A percentile compares a stretch with the other conserved stretches of the same genome.
phyloP scores from a whole-genome alignment of 495 filamentous ascomycete species.

The Poronia punctata region DNA sequence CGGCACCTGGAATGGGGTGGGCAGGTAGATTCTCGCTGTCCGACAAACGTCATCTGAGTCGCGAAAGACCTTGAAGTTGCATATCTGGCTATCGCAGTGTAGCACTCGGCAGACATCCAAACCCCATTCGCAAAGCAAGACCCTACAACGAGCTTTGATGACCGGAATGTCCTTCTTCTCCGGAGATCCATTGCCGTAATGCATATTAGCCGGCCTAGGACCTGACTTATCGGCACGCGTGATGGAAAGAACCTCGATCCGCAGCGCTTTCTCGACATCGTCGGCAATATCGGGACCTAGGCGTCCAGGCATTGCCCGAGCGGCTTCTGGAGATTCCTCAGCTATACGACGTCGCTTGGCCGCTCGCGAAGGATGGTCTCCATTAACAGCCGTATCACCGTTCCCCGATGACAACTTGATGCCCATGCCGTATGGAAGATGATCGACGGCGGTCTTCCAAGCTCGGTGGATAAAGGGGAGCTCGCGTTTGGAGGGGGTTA shows the following conservation, averaged over 20 bases:
- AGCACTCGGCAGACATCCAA: slow-evolving; percentile 23
- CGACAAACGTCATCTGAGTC: slow-evolving; percentile 33
- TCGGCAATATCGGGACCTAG: slow-evolving; percentile 22
- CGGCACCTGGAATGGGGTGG: slow-evolving; percentile 40
- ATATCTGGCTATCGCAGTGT: slow-evolving; percentile 41
- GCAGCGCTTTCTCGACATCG: slow-evolving; percentile 32
- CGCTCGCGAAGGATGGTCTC: slow-evolving; percentile 22
- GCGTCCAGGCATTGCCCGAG: slow-evolving; percentile 17
- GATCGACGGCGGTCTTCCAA: slow-evolving; percentile 27
- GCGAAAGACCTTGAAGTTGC: slow-evolving; percentile 38
- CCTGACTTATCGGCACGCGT: slow-evolving; percentile 30
- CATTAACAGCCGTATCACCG: slow-evolving; percentile 24
- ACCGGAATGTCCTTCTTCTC: slow-evolving; percentile 30
- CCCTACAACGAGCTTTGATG: slow-evolving; percentile 37
- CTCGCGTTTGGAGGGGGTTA: slow-evolving; percentile 28
- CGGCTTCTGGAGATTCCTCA: slow-evolving; percentile 21
- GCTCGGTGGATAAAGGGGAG: slow-evolving; percentile 26
- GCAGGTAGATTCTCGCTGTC: slow-evolving; percentile 37
- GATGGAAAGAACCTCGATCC: slow-evolving; percentile 42
- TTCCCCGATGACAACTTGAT: slow-evolving; percentile 33
- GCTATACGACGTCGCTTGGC: slow-evolving; percentile 35
- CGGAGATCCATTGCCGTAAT: slow-evolving; percentile 21
- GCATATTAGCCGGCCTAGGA: slow-evolving; percentile 4
- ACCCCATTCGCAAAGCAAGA: slow-evolving; percentile 31
- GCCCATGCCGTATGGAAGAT: slow-evolving; percentile 31